Conservation (phyloP, 495 filamentous ascomycete species). For the Daldinia childiae region DNA sequence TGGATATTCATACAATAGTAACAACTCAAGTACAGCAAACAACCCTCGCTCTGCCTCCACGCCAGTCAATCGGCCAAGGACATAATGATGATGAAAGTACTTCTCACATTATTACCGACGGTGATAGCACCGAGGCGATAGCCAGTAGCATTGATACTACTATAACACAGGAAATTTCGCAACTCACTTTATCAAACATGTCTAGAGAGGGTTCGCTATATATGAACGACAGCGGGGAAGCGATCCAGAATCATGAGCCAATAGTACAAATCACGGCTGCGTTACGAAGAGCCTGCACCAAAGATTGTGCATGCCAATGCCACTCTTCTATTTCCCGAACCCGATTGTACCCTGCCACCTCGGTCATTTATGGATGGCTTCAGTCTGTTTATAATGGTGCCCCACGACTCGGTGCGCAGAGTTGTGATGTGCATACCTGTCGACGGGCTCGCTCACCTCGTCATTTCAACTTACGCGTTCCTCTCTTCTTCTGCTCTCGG, state of each 20-base stretch:
- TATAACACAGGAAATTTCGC: not conserved
- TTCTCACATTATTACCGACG: not conserved
- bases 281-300: slow-evolving; percentile 9
- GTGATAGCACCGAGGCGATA: not conserved
- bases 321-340: slow-evolving; percentile 19
- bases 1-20: slow-evolving; percentile 22
- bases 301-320: slow-evolving; percentile 23
- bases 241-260: not conserved
- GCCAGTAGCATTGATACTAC: not conserved
- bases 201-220: not conserved
- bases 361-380: slow-evolving; percentile 20
- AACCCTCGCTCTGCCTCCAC: not conserved
- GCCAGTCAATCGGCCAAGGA: not conserved
- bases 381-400: slow-evolving; percentile 22
- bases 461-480: slow-evolving; percentile 17
- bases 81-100: not conserved
- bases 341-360: not conserved
- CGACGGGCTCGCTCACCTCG: slow-evolving; percentile 8
- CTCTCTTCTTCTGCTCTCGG: slow-evolving; percentile 22
- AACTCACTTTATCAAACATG: not conserved
- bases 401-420: not conserved
- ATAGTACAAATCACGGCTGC: slow-evolving; percentile 18
- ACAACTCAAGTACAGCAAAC: not conserved
- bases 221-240: not conserved
- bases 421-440: slow-evolving; percentile 19